These are phyloP conservation scores for Monosporascus sp. DNA, from an alignment of 2,329 filamentous ascomycete species.

Conservation along the genomic window DNA sequence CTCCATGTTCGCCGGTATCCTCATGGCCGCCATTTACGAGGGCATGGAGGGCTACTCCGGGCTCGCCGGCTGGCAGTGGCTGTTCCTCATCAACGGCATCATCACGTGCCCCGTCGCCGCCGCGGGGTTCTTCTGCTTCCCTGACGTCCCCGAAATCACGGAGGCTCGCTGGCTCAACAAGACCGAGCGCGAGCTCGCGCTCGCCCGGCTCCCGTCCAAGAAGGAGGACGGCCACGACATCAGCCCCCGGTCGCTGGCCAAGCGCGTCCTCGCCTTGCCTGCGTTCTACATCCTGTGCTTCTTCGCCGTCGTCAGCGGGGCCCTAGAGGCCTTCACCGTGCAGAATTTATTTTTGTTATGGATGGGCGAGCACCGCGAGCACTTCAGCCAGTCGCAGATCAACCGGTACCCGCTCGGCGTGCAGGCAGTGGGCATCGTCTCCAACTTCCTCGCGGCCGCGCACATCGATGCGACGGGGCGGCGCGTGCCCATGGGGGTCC, in stretches of 20 bases:
- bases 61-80: conserved; percentile 40
- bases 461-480: conserved; percentile 14
- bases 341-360: neutral
- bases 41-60: conserved; percentile 40
- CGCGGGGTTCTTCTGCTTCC: conserved; percentile 36
- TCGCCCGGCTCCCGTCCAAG: too few species aligned
- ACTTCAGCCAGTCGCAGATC: too few species aligned
- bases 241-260: too few species aligned
- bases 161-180: neutral
- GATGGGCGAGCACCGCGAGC: too few species aligned
- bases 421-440: conserved; percentile 18
- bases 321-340: conserved; percentile 8
- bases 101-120: conserved; percentile 29
- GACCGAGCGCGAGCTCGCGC: too few species aligned
- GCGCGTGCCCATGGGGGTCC: conserved; percentile 9
- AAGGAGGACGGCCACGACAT: too few species aligned
- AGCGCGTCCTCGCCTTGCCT: too few species aligned
- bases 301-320: too few species aligned
- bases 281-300: too few species aligned
- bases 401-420: neutral
- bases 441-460: conserved; percentile 16
- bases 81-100: conserved; percentile 41
- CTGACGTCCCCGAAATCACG: conserved; percentile 13
- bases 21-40: conserved; percentile 43
- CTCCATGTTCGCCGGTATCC: conserved; percentile 43